Base-by-base conservation (phyloP, 805 yeast genomes). In the Candida tallmaniae region DNA sequence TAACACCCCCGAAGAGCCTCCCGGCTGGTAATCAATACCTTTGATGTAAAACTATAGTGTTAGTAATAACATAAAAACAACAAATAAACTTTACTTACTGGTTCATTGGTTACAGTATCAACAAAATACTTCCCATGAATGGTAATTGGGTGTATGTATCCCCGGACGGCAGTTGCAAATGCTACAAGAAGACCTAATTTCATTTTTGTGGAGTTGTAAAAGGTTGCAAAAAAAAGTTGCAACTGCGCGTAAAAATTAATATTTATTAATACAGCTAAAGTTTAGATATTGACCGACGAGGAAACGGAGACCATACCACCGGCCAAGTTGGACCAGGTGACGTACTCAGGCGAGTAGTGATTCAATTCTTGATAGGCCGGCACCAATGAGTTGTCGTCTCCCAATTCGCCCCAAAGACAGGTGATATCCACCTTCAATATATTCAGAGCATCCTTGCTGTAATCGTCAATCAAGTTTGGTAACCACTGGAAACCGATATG, bases 11-110 rank as follows among this genome's bases (percentile, higher is more conserved):
- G 95, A 80, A 0, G 95, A 80, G 0, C 97, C 97, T 7, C 97
- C 97, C 0, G 97, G 97, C 52, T 90, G 97, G 53, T 89, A 89
- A 56, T 90, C 97, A 1, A 90, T 83, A 13, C 97, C 97, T 56
- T 76, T 80, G 23, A 89, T 71, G 47, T 70, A 80, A 52, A 90
- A 89, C 78, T 79, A 33, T 36, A 29, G 36, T 30, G 47, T 53
- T 46, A 44, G 46, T 41, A 40, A 2, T 5, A 18, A 23, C 6
- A 9, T 13, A 6, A 23, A 8, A 23, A 11, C 9, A 10, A 7
- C 13, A 10, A 13, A 23, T 13, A 25, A 17, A 15, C 11, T 9
- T 12, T 12, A 51, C 68, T 23, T 70, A 79, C 85, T 6, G 89
- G 89, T 40, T 80, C 78, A 22, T 74, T 68, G 1, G 95, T 84